A percentile compares a stretch with the other conserved stretches of the same genome.
These are phyloP conservation scores for Arthrobotrys iridis DNA, from an alignment of 2,329 filamentous ascomycete species.

Conservation along the genomic window DNA sequence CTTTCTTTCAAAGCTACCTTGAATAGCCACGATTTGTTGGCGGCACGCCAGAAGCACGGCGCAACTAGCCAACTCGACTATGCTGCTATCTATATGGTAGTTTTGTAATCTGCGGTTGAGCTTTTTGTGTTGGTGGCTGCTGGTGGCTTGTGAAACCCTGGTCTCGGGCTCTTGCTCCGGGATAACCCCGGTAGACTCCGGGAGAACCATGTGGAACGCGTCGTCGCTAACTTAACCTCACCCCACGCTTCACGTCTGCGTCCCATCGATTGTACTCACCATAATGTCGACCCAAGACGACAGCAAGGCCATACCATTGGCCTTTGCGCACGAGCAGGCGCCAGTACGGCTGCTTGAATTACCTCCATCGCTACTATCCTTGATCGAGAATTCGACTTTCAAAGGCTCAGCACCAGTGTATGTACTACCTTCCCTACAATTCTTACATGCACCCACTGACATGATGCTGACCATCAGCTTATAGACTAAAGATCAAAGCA, in stretches of 20 bases:
- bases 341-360: conserved; percentile 58
- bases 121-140: conserved; percentile 8
- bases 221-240: not conserved
- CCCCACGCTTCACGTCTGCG: conserved; percentile 1
- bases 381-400: conserved; percentile 55
- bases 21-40: not conserved
- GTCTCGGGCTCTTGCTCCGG: not conserved
- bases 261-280: not conserved
- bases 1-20: too few species aligned
- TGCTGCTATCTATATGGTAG: not conserved
- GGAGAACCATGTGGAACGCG: not conserved
- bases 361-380: conserved; percentile 56
- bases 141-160: not conserved
- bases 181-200: not conserved
- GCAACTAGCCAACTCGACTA: too few species aligned
- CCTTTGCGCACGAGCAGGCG: conserved; percentile 55
- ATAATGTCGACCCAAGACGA: conserved; percentile 57
- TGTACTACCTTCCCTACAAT: not conserved
- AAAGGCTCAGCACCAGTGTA: conserved; percentile 56
- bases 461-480: conserved; percentile 17
- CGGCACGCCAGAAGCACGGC: not conserved
- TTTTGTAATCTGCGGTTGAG: not conserved
- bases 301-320: conserved; percentile 54
- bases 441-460: not conserved
- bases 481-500: conserved; percentile 58